Evolutionary conservation across 345 rosid genomes (phyloP).

Genomic region (Moricandia moricandioides): DNA sequence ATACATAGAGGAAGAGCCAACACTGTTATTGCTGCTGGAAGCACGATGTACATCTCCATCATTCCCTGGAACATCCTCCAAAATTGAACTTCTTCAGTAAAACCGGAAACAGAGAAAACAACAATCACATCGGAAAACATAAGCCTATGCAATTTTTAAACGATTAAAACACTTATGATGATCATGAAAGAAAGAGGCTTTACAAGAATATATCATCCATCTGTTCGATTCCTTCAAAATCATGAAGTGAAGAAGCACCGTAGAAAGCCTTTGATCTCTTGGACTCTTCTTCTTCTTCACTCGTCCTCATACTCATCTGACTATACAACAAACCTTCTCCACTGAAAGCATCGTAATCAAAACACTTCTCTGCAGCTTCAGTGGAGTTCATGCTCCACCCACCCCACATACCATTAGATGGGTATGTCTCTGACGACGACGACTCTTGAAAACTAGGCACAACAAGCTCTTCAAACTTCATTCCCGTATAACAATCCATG

Average conservation of each 20-base stretch:
- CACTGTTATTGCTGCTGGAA: constrained; percentile 30
- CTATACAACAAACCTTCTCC: constrained; percentile 19
- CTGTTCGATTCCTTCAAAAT: constrained; percentile 51
- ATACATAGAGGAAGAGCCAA: constrained; percentile 30
- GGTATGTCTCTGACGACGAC: constrained; percentile 35
- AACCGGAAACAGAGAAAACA: constrained; percentile 11
- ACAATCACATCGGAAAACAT: constrained; percentile 13
- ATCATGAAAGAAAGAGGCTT: constrained; percentile 23
- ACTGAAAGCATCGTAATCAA: constrained; percentile 26
- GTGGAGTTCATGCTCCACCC: constrained; percentile 35
- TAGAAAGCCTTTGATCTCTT: constrained; percentile 31
- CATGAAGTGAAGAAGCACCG: constrained; percentile 39
- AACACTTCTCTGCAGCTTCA: constrained; percentile 33
- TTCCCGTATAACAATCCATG: constrained; percentile 35
- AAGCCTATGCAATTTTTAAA: background rate
- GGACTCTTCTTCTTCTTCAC: constrained; percentile 36
- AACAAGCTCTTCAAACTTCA: constrained; percentile 26
- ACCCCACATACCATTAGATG: constrained; percentile 35
- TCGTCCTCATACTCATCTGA: constrained; percentile 28
- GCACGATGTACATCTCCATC: constrained; percentile 28
- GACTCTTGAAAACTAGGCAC: constrained; percentile 34
- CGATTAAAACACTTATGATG: background rate
- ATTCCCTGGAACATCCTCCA: constrained; percentile 39
- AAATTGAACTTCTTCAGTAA: constrained; percentile 37
- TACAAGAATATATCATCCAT: constrained; percentile 79